Percentiles rank a stretch among this genome's conserved stretches.
These are phyloP conservation scores for Colletotrichum trifolii DNA, from an alignment of 2,329 filamentous ascomycete species.

Conservation along the genomic window DNA sequence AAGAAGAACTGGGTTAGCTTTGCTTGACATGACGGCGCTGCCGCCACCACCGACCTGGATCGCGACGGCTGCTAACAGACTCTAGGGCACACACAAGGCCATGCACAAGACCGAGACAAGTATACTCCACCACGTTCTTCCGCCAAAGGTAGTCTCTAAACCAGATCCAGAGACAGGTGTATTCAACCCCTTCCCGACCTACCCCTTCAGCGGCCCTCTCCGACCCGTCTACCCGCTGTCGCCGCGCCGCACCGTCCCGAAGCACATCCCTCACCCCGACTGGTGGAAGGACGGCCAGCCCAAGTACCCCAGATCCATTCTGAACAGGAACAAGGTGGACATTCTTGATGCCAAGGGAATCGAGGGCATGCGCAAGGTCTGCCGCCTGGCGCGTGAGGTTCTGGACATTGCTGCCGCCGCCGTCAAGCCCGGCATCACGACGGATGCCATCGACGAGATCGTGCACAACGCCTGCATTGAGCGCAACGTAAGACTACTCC, in stretches of 20 bases:
- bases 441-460: constrained; percentile 93
- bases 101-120: constrained; percentile 84
- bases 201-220: constrained; percentile 81
- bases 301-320: constrained; percentile 67
- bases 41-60: neutral
- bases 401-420: constrained; percentile 90
- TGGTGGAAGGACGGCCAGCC: constrained; percentile 88
- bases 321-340: constrained; percentile 82
- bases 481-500: constrained; percentile 75
- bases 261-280: constrained; percentile 84
- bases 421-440: constrained; percentile 90
- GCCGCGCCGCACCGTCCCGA: constrained; percentile 76
- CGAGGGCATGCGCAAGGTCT: constrained; percentile 93
- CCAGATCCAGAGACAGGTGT: constrained; percentile 89
- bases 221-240: constrained; percentile 91
- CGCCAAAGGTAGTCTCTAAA: constrained; percentile 88
- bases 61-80: constrained; percentile 32
- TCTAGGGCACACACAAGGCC: constrained; percentile 82
- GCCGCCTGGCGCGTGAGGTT: constrained; percentile 87
- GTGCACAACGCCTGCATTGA: constrained; percentile 96
- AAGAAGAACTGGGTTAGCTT: constrained; percentile 93
- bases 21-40: neutral
- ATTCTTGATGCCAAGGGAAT: constrained; percentile 83
- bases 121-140: constrained; percentile 78
- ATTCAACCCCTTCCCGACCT: constrained; percentile 93